Base-by-base conservation (phyloP, 352 stramenopile genomes). In the Phytophthora sp. region DNA sequence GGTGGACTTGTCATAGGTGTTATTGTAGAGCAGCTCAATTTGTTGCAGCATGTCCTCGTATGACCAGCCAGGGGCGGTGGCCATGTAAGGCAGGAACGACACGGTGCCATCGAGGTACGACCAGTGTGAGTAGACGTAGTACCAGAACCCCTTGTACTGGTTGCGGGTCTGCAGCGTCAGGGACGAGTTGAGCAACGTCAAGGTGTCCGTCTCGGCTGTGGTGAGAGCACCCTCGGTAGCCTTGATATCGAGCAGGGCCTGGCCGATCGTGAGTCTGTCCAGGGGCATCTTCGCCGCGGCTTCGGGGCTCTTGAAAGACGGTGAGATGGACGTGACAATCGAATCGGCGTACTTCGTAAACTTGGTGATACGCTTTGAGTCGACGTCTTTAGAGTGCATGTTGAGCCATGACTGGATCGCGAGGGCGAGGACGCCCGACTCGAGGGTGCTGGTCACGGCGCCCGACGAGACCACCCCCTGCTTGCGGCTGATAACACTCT, bases 21-120 rank as follows among this genome's bases (percentile, higher is more conserved):
- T 70, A 1, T 9, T 20, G 39, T 74, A 71, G 16, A 73, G 65
- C 20, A 73, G 21, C 24, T 73, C 45, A n/a, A 73, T 66, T 46
- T 73, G 66, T n/a, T 67, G 16, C 20, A 67, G 20, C 66, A 74
- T 70, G 35, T 74, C 66, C 33, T 67, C 54, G 18, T 74, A 70
- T 33, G 60, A 60, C 66, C 66, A 74, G 13, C 66, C 53, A 16
- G 66, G 29, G 16, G 66, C 55, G 6, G 60, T n/a, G 16, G 60
- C 66, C 66, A 74, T 74, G 41, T 74, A 74, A 3, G 66, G 66
- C 24, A 74, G 60, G 27, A 70, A 71, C 45, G 66, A 74, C 7
- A 74, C 60, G 5, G 66, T 31, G 21, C 66, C 66, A 12, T 74
- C 66, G n/a, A 74, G 49, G 39, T 74, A 74, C 39, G 66, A 74